Evolutionary conservation across 2,329 filamentous ascomycete genomes (phyloP).

Genomic region (Delphinella strobiligena): DNA sequence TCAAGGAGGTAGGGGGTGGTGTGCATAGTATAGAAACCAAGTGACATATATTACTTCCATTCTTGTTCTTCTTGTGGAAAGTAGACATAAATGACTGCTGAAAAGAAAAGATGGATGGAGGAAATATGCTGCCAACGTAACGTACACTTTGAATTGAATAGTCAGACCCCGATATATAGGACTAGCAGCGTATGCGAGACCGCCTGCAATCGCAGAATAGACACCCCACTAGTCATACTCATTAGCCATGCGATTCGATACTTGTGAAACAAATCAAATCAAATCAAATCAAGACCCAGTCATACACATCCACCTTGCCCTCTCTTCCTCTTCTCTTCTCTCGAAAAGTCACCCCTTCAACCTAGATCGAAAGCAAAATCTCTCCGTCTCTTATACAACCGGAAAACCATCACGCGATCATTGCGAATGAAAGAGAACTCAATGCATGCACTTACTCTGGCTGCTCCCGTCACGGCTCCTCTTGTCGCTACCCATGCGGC

Average conservation of each 20-base stretch:
- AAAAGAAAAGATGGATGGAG: conserved; percentile 18
- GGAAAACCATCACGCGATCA: neutral
- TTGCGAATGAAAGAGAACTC: neutral
- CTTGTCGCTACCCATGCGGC: conserved; percentile 61
- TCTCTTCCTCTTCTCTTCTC: no score
- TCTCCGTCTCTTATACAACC: neutral
- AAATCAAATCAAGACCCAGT: no score
- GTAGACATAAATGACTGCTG: no score
- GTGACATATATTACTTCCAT: no score
- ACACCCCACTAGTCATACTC: conserved; percentile 47
- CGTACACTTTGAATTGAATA: conserved; percentile 67
- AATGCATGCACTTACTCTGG: conserved; percentile 42
- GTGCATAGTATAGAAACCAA: no score
- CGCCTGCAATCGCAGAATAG: conserved; percentile 50
- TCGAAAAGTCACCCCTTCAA: no score
- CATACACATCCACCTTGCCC: no score
- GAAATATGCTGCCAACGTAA: conserved; percentile 8
- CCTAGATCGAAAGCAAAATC: neutral
- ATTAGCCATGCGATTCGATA: conserved; percentile 1
- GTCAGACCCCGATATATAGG: conserved; percentile 63
- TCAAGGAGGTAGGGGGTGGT: conserved; percentile 1
- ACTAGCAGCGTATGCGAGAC: conserved; percentile 50
- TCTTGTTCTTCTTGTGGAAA: no score
- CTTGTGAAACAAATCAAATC: conserved; percentile 3
- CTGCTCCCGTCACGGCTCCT: conserved; percentile 54